Base-by-base conservation (phyloP, 2,329 filamentous ascomycete species). In the Phaeosphaeria sp. region DNA sequence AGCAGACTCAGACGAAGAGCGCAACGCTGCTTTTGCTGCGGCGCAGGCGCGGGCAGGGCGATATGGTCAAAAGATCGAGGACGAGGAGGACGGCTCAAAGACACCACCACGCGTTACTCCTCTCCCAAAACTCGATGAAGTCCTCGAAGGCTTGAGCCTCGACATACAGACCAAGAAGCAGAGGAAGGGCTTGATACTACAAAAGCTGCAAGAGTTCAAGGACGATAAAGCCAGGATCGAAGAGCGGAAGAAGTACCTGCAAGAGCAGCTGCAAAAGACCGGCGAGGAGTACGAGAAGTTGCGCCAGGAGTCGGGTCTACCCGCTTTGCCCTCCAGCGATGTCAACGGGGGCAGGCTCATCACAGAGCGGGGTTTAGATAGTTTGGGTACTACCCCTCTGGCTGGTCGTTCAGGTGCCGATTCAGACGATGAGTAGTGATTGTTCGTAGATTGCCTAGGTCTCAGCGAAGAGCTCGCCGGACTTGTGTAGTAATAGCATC, bases 21-120 rank as follows among this genome's bases (percentile, higher is more conserved):
- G 85, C 17, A 88, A 89, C 56, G 91, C 90, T 2, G 93, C 92
- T 0, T 98, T 96, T 78, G 93, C 97, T 76, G 87, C 88, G 11
- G 89, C 91, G 4, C 94, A 98, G 79, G 93, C 91, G 9, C 86
- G 90, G 20, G 90, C 91, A 3, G 94, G 92, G n/a, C 90, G 95
- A 80, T 93, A 94, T 68, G 90, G 83, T 58, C 61, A 78, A 82
- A 69, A 83, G 82, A 68, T 80, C 73, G 15, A 74, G 6, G 74
- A 80, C 1, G 75, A 39, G 64, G 75, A 63, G 73, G 72, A 81
- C 20, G 74, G 81, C 11, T 77, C 84, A 4, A 87, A 83, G 55
- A 88, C 88, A 1, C 90, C 90, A 0, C 86, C 91, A 2, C 89
- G 87, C 60, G 91, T 96, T 69, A 89, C 90, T 6, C 89, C 92